Evolutionary conservation across 1,284 basidiomycete species (phyloP), one percentile per base, ranked within the genome.

Genomic region (Puccinia polysora): DNA sequence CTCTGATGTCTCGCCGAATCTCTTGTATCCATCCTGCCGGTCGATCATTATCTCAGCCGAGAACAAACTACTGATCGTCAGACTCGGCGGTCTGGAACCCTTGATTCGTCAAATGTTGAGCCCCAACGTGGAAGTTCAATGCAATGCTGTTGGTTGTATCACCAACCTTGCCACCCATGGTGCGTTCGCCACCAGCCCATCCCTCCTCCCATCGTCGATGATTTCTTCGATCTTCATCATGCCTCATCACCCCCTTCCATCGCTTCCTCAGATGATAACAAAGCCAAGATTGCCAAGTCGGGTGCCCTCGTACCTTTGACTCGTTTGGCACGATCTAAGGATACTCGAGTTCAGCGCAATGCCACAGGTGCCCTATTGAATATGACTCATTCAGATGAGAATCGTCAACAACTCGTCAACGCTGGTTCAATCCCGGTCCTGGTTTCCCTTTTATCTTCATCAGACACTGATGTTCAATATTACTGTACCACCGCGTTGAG

Each of bases 301-400:
- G 96, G 96, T 65, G 96, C 96, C 15, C 84, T 99, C 63, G 92
- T 97, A 30, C 96, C 96, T 45, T 86, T 99, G 49, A 98, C 96
- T 55, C 87, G 96, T 62, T 85, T 99, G 55, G 96, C 96, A 55
- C 88, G 92, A 74, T 97, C 94, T 36, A 98, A 97, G 82, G 96
- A 99, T 81, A 97, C 98, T 93, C 87, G 96, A 43, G 96, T 99
- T 0, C 96, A 99, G 81, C 86, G 96, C 73, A 99, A 99, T 79
- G 96, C 96, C 2, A 98, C 96, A 0, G 96, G 96, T 14, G 96
- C 96, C 38, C 83, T 99, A 72, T 84, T 99, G 72, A 99, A 99
- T 81, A 98, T 98, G 96, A 99, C 96, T 38, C 96, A 99, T 81
- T 94, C 91, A 38, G 91, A 99, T 79, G 96, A 99, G 83, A 99